Conservation (phyloP, 352 stramenopile genomes). For the Pythium myriotylum region DNA sequence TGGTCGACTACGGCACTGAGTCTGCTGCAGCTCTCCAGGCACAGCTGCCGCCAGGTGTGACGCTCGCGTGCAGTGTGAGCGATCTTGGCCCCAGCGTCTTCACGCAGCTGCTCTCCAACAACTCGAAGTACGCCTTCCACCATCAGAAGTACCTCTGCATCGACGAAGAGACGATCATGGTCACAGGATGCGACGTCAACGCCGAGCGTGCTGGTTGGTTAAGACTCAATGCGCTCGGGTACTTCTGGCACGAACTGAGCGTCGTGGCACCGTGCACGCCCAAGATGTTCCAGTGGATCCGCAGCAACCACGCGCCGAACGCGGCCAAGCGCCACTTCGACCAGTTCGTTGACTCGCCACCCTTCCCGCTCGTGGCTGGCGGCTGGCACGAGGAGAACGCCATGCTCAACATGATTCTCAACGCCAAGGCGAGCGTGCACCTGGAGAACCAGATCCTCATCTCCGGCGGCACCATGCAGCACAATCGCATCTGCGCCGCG, state of each 20-base stretch:
- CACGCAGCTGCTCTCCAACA: constrained; percentile 61
- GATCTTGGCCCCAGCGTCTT: constrained; percentile 55
- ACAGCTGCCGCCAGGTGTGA: constrained; percentile 49
- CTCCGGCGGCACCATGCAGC: constrained; percentile 64
- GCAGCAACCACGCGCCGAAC: constrained; percentile 48
- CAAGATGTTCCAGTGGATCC: constrained; percentile 66
- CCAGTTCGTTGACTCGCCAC: constrained; percentile 52
- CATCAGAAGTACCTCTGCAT: constrained; percentile 83
- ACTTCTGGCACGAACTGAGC: constrained; percentile 82
- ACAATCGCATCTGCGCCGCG: constrained; percentile 73
- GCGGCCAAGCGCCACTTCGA: constrained; percentile 57
- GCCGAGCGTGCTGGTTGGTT: constrained; percentile 71
- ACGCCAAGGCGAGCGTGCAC: constrained; percentile 61
- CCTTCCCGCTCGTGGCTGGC: constrained; percentile 72
- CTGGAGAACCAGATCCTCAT: constrained; percentile 86
- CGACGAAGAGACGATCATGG: constrained; percentile 65
- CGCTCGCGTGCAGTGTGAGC: constrained; percentile 64
- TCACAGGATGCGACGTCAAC: constrained; percentile 80
- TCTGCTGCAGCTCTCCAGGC: constrained; percentile 49
- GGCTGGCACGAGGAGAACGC: constrained; percentile 79
- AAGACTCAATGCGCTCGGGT: constrained; percentile 55
- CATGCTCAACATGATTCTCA: constrained; percentile 84
- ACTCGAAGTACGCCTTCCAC: constrained; percentile 82
- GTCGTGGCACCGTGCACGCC: constrained; percentile 47
- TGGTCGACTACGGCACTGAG: constrained; percentile 73